Base-by-base conservation (phyloP, 495 filamentous ascomycete species). In the Talaromyces stipitatus region DNA sequence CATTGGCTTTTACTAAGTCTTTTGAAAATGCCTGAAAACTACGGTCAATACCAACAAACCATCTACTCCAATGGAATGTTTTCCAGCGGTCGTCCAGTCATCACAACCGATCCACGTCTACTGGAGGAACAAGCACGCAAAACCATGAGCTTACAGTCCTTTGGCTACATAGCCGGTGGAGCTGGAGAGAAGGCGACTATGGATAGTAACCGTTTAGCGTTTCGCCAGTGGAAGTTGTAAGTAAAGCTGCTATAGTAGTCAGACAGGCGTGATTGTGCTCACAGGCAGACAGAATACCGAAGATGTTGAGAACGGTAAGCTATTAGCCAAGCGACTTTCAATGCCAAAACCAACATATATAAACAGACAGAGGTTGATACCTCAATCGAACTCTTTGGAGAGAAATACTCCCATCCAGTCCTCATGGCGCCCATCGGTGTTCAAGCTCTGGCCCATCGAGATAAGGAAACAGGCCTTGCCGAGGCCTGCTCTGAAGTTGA, bases 171-270 rank as follows among this genome's bases (percentile, higher is more conserved):
- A 12, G 72, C 78, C 23, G 83, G 84, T n/a, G 83, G 82, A 14
- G 85, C 84, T 10, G 84, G 85, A 8, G 82, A 86, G 62, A 75
- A 78, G 59, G 76, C 81, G 2, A 88, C 84, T 0, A 82, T 86
- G 80, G 79, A 84, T 55, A 80, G 81, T 45, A 88, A 87, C 64
- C 76, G 82, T 2, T 65, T 84, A 24, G 82, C 83, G 9, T 86
- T 88, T 64, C 71, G 81, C 11, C 82, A 86, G 61, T 86, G 82
- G 83, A 84, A 83, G 68, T 66, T 83, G 73, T 75, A 62, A 47
- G 72, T 58, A 57, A 8, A 45, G 1, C 27, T 18, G 45, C 36
- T 23, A 22, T 16, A 9, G 11, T 14, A 33, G 12, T 5, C 43
- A 47, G 32, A n/a, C n/a, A n/a, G 12, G 23, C 2, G 8, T 12